These are phyloP conservation scores for Lagenidium giganteum DNA, from an alignment of 352 stramenopile species.

Conservation along the genomic window DNA sequence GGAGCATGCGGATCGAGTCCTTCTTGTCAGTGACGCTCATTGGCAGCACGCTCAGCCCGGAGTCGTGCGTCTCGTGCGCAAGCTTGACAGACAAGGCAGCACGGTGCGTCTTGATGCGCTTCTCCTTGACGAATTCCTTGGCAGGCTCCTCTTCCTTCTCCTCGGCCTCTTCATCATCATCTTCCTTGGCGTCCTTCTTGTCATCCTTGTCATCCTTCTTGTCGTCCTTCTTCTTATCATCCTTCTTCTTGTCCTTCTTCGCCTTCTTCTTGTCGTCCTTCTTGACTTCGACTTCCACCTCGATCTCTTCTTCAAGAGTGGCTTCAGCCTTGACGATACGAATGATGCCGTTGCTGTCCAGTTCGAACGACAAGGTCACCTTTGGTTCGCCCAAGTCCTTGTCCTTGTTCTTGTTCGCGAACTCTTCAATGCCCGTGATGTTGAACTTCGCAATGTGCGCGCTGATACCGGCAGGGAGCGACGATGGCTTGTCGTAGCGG, in stretches of 20 bases:
- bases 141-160: constrained; percentile 44
- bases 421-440: constrained; percentile 89
- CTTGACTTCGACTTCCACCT: constrained; percentile 62
- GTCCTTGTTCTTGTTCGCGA: constrained; percentile 83
- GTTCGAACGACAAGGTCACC: constrained; percentile 92
- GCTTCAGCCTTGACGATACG: constrained; percentile 92
- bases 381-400: constrained; percentile 91
- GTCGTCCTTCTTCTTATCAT: constrained; percentile 31
- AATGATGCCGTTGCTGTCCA: constrained; percentile 90
- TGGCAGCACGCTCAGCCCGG: constrained; percentile 46
- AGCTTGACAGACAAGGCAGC: constrained; percentile 58
- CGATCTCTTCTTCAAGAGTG: constrained; percentile 81
- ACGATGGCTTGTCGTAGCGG: constrained; percentile 87
- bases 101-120: constrained; percentile 88
- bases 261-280: constrained; percentile 57
- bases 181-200: constrained; percentile 31
- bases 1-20: constrained; percentile 58
- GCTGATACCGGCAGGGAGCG: constrained; percentile 60
- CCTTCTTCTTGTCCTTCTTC: constrained; percentile 26
- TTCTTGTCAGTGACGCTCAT: constrained; percentile 64
- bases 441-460: constrained; percentile 90
- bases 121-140: constrained; percentile 76
- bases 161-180: constrained; percentile 32
- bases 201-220: constrained; percentile 27
- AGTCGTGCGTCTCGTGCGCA: constrained; percentile 22